Conservation (phyloP, 768 basidiomycete species). For the Pleurotus platypus region DNA sequence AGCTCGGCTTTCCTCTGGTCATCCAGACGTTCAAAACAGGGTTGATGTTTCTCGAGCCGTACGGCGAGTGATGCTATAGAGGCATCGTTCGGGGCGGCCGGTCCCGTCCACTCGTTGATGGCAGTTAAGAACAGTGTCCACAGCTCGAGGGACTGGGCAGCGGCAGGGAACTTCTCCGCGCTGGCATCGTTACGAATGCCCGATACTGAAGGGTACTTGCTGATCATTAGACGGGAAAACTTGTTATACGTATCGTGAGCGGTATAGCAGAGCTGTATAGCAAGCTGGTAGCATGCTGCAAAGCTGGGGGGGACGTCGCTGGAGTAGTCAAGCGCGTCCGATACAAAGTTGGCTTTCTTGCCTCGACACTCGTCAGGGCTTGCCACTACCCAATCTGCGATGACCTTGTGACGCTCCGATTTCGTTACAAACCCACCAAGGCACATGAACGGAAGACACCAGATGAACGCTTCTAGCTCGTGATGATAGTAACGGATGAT, state of each 20-base stretch:
- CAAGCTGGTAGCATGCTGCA: background rate
- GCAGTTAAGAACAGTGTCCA: background rate
- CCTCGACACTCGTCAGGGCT: background rate
- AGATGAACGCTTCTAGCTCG: slow-evolving; percentile 7
- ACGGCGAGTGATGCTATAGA: background rate
- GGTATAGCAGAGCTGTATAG: background rate
- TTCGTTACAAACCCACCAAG: background rate
- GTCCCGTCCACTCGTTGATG: background rate
- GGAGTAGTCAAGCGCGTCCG: background rate
- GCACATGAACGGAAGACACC: slow-evolving; percentile 7
- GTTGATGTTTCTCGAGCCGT: background rate
- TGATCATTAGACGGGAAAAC: background rate
- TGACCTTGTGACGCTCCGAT: background rate
- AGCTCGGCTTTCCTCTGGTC: background rate
- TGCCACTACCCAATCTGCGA: background rate
- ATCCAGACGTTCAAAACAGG: background rate
- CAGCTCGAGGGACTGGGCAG: background rate
- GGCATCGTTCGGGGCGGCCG: no score
- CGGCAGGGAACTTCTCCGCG: no score
- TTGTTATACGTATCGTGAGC: background rate
- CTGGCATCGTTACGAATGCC: no score
- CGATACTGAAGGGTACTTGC: no score
- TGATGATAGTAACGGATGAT: slow-evolving; percentile 5
- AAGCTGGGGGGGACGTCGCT: background rate
- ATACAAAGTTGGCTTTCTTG: background rate